Evolutionary conservation across 495 filamentous ascomycete species (phyloP), one percentile per base, ranked within the genome.

Genomic region (Neurospora tetrasperma): DNA sequence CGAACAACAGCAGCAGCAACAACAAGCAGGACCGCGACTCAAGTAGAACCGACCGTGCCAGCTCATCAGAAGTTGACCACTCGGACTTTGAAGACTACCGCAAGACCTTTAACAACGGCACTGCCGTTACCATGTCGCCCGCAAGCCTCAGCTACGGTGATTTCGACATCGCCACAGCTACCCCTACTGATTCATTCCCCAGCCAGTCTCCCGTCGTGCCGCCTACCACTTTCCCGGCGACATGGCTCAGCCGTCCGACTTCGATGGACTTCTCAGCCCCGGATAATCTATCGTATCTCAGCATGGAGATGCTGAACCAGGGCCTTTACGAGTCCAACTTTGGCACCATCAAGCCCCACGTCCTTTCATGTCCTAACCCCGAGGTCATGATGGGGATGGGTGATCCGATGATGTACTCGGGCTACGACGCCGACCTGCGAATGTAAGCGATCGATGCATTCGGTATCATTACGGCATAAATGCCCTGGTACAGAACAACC

Each of bases 61-160:
- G 85, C 78, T 86, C 85, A 41, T 85, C 83, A 10, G 86, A 87
- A 72, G 82, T 83, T 40, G 86, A 87, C 74, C 84, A 86, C 71
- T 87, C 85, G 18, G 84, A 85, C 71, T 78, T 86, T 54, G 86
- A 87, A 59, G 85, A 87, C 73, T 87, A 87, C 75, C 80, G 84
- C 69, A 78, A 77, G n/a, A 78, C 81, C 20, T 80, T 86, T 40
- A 78, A 83, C 41, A 70, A 72, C 48, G 75, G 77, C 38, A 81
- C 79, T 68, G 69, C 82, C 14, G 69, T 84, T 69, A 84, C 82
- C 59, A 80, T 86, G 80, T 85, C 84, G 20, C 85, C 85, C 2
- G 79, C 80, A 66, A 85, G 84, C 74, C 81, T 84, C 62, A 78
- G 74, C n/a, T 84, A 83, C 77, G 77, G 76, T 75, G 78, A 83